Conservation (phyloP, 2,329 filamentous ascomycete genomes). For the Arthrobotrys sinensis region DNA sequence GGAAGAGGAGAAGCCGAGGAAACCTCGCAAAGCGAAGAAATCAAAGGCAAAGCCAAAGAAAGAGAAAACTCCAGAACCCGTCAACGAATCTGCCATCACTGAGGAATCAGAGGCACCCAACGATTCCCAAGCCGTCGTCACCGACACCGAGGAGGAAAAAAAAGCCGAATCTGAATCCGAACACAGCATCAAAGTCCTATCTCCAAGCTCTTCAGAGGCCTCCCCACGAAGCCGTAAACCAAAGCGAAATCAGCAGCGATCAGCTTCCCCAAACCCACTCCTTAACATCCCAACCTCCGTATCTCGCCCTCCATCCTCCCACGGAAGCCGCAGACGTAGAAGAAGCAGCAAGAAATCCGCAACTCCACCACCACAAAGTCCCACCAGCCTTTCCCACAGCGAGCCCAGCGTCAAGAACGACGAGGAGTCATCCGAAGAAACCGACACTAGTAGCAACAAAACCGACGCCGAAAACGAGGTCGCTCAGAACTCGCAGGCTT, state of each 20-base stretch:
- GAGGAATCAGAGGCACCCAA: constrained; percentile 50
- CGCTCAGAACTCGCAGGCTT: constrained; percentile 53
- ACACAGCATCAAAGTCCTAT: constrained; percentile 54
- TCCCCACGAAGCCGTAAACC: constrained; percentile 27
- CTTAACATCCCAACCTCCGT: constrained; percentile 57
- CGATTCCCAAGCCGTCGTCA: constrained; percentile 56
- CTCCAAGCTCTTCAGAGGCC: constrained; percentile 42
- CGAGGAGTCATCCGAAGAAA: constrained; percentile 32
- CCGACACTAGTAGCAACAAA: constrained; percentile 48
- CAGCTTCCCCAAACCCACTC: constrained; percentile 50
- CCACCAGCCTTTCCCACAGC: constrained; percentile 58
- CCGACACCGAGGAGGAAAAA: constrained; percentile 51
- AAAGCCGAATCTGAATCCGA: constrained; percentile 44
- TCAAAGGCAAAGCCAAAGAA: constrained; percentile 39
- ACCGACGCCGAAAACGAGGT: constrained; percentile 58
- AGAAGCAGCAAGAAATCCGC: constrained; percentile 49
- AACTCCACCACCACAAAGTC: constrained; percentile 40
- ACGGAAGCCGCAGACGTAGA: constrained; percentile 57
- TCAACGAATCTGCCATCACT: constrained; percentile 56
- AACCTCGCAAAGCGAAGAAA: constrained; percentile 46
- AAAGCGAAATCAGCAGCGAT: constrained; percentile 24
- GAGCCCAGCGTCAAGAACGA: constrained; percentile 42
- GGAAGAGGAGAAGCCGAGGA: constrained; percentile 39
- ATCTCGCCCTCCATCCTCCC: constrained; percentile 53
- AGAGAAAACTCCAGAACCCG: constrained; percentile 37